Evolutionary conservation across 78 protist genomes (phyloP).

Genomic region (Dictyostelium brefeldianum): DNA sequence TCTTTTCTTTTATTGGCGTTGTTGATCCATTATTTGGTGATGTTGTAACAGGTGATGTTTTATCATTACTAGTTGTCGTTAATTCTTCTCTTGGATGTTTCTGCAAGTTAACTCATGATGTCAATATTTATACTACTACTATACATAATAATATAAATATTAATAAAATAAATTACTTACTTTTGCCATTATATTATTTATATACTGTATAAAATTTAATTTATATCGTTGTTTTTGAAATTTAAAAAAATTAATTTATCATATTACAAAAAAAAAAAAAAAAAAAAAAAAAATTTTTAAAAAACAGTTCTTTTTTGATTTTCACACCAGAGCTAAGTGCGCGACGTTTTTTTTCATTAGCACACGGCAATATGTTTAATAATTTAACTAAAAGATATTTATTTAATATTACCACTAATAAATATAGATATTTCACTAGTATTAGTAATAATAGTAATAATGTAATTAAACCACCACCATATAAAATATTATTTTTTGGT

Average conservation of each 20-base stretch:
- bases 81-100: slow-evolving; percentile 15
- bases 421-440: not conserved
- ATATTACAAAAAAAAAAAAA: not conserved
- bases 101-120: not conserved
- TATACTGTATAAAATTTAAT: not conserved
- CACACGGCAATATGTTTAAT: too few relatives aligned
- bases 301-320: too few relatives aligned
- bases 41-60: not conserved
- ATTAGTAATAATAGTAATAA: not conserved
- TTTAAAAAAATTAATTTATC: not conserved
- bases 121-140: not conserved
- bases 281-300: not conserved
- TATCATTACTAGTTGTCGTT: not conserved
- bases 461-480: slow-evolving; percentile 36
- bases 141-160: not conserved
- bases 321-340: too few relatives aligned
- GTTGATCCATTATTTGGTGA: not conserved
- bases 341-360: too few relatives aligned
- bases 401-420: too few relatives aligned
- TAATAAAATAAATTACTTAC: not conserved
- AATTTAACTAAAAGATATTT: too few relatives aligned
- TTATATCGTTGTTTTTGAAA: not conserved
- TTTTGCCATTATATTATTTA: slow-evolving; percentile 1
- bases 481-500: slow-evolving; percentile 76
- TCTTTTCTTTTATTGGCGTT: not conserved